These are phyloP conservation scores for Spizellomyces sp. DNA, from an alignment of 192 early-diverging fungal species.

Conservation along the genomic window DNA sequence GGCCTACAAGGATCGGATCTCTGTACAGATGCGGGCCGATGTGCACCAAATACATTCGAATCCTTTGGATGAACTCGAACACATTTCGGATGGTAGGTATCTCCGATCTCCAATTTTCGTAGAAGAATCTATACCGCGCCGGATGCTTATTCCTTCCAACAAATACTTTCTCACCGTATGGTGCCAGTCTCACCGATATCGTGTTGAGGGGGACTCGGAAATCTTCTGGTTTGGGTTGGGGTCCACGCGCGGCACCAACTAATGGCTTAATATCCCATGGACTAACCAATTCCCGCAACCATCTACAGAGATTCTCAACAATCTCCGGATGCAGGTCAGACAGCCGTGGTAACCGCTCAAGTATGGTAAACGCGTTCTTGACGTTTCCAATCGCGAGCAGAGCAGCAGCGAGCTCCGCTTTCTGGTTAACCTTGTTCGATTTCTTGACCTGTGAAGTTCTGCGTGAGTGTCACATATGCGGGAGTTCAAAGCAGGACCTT, in stretches of 20 bases:
- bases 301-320: slow-evolving; percentile 60
- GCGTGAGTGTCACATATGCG: slow-evolving; percentile 4
- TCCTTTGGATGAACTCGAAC: slow-evolving; percentile 19
- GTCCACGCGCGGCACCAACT: background rate
- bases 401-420: slow-evolving; percentile 61
- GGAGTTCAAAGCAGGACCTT: slow-evolving; percentile 4
- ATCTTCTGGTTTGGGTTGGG: background rate
- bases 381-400: slow-evolving; percentile 68
- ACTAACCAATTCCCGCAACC: slow-evolving; percentile 60
- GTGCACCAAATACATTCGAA: slow-evolving; percentile 36
- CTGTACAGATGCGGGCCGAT: slow-evolving; percentile 41
- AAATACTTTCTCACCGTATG: slow-evolving; percentile 18
- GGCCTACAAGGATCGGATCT: slow-evolving; percentile 46
- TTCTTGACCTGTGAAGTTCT: slow-evolving; percentile 10
- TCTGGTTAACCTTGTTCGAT: slow-evolving; percentile 56
- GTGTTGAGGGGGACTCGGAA: slow-evolving; percentile 34
- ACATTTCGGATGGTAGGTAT: slow-evolving; percentile 30
- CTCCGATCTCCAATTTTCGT: slow-evolving; percentile 55
- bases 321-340: slow-evolving; percentile 60
- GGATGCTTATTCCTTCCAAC: slow-evolving; percentile 33
- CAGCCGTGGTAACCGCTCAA: slow-evolving; percentile 57
- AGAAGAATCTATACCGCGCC: slow-evolving; percentile 54
- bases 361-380: slow-evolving; percentile 48
- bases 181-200: slow-evolving; percentile 23
- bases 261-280: slow-evolving; percentile 48